Base-by-base conservation (phyloP, 2,329 filamentous ascomycete species). In the Aspergillus amoenus region DNA sequence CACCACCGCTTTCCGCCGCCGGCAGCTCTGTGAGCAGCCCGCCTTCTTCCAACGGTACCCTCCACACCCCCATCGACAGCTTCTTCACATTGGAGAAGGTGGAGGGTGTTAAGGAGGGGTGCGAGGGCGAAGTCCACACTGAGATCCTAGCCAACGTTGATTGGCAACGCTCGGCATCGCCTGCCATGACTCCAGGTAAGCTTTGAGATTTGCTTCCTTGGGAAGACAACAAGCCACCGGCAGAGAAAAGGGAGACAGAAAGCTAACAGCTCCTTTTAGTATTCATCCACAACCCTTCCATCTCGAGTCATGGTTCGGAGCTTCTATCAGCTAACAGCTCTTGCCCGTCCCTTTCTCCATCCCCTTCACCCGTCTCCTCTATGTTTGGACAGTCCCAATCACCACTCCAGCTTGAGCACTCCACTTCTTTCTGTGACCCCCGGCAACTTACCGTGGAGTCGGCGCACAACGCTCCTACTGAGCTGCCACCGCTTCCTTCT, bases 101-200 rank as follows among this genome's bases (percentile, higher is more conserved):
- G 58, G 83, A 88, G 63, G 84, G 81, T 27, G 79, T 86, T 65
- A 92, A 93, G 81, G 82, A 90, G 63, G 83, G 83, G 27, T 86
- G 88, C 63, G 88, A 93, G 67, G 81, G 83, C 46, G 88, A 90
- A 60, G 82, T 87, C 21, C 83, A 87, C 66, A 83, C 85, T 18
- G 90, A 94, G 77, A 86, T 87, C 61, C 82, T 93, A 55, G 85
- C 89, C 52, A 82, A 81, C 62, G 81, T 89, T 62, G 89, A 93
- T 67, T 95, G 91, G 88, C 82, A 88, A 56, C 86, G 83, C 72
- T 88, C 86, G 59, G 84, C 84, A 57, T 96, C 93, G 32, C 92
- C 93, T 51, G 91, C 91, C 22, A 86, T 96, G 84, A 95, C 91
- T 68, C 92, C 93, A 84, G 86, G 91, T 96, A 88, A 80, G 91